Percentiles rank a stretch among this genome's conserved stretches.
Conservation (phyloP, 768 basidiomycete species). For the Arthromyces matolae region DNA sequence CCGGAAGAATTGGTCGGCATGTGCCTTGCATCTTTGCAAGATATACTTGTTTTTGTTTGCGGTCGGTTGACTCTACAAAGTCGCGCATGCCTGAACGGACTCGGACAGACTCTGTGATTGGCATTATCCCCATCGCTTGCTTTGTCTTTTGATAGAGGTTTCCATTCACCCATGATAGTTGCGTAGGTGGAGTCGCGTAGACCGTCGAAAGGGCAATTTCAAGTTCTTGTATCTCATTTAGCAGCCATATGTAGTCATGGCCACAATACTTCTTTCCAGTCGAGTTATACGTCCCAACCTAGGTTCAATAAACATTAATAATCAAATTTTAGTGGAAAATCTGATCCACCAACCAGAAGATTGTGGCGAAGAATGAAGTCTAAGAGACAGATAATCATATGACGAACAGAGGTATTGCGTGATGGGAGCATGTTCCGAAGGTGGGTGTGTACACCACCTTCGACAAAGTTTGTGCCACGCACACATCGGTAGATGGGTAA, state of each 20-base stretch:
- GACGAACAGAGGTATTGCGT: not conserved
- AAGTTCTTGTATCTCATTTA: slow-evolving; percentile 19
- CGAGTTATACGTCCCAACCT: slow-evolving; percentile 25
- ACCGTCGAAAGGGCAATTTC: not conserved
- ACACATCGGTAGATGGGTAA: not conserved
- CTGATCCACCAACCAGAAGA: not conserved
- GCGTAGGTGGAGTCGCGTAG: not conserved
- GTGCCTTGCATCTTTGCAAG: slow-evolving; percentile 1
- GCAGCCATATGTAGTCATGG: slow-evolving; percentile 22
- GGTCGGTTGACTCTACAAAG: not conserved
- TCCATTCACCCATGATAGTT: not conserved
- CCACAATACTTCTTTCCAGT: slow-evolving; percentile 21
- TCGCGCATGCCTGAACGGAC: not conserved
- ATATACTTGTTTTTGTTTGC: not conserved
- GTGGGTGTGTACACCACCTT: not conserved
- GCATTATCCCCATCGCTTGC: not conserved
- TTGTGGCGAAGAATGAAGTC: slow-evolving; percentile 3
- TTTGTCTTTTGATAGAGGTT: slow-evolving; percentile 1
- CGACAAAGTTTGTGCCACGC: not conserved
- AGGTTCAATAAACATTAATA: not conserved
- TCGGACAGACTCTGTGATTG: not conserved
- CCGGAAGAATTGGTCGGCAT: not conserved
- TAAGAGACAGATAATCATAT: not conserved
- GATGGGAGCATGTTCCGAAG: not conserved
- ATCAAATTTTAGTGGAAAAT: not conserved